A percentile compares a stretch with the other conserved stretches of the same genome.
phyloP scores from a whole-genome alignment of 2,329 filamentous ascomycete species.

The Ascomycota sp. region DNA sequence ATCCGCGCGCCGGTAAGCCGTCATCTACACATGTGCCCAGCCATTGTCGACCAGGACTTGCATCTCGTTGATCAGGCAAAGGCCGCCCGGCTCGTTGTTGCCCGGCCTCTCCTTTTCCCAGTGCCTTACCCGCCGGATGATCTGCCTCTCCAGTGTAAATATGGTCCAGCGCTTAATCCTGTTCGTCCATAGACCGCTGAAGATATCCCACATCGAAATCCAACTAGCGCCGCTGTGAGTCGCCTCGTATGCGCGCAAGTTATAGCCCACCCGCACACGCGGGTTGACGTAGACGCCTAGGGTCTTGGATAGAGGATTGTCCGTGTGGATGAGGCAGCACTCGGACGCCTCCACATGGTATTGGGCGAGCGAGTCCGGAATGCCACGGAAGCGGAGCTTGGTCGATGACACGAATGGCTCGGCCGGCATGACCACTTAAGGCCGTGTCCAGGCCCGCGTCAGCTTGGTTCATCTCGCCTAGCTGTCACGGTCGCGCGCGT shows the following conservation, averaged over 20 bases:
- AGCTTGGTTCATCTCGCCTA: neutral
- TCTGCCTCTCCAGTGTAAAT: slow-evolving; percentile 10
- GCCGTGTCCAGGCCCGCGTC: neutral
- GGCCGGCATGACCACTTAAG: slow-evolving; percentile 26
- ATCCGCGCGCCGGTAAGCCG: too few species aligned
- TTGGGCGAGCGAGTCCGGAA: slow-evolving; percentile 38
- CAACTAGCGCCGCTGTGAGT: slow-evolving; percentile 22
- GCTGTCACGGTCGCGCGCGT: slow-evolving; percentile 1
- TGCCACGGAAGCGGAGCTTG: slow-evolving; percentile 38
- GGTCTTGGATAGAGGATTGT: slow-evolving; percentile 35
- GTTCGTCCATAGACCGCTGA: slow-evolving; percentile 38
- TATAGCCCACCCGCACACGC: slow-evolving; percentile 47
- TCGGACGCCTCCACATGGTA: slow-evolving; percentile 56
- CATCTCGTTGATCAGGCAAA: slow-evolving; percentile 40
- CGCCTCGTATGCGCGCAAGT: slow-evolving; percentile 25
- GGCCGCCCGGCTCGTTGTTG: slow-evolving; percentile 22
- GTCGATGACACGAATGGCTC: slow-evolving; percentile 29
- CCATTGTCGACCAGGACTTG: slow-evolving; percentile 35
- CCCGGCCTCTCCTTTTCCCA: slow-evolving; percentile 17
- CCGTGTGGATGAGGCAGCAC: slow-evolving; percentile 58
- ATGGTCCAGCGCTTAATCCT: slow-evolving; percentile 24
- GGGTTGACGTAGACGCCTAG: slow-evolving; percentile 49
- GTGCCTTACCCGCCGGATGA: slow-evolving; percentile 16
- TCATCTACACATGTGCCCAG: slow-evolving; percentile 40
- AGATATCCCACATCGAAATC: slow-evolving; percentile 25